Evolutionary conservation across 2,329 filamentous ascomycete species (phyloP), one percentile per base, ranked within the genome.

Genomic region (Raffaelea deltoideospora): DNA sequence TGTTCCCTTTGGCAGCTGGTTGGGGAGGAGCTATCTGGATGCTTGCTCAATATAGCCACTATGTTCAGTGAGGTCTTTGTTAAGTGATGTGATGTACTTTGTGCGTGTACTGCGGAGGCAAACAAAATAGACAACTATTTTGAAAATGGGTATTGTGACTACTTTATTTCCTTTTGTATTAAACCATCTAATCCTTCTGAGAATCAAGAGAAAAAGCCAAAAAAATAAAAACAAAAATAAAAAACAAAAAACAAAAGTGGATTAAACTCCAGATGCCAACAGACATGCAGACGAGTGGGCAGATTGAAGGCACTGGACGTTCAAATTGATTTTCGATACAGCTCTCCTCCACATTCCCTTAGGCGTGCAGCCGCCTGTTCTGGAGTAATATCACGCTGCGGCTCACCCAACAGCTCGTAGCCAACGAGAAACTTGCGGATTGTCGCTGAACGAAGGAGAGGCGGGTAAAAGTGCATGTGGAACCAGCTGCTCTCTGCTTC

Each of bases 381-480:
- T 0, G 90, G 88, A 0, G 90, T 98, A 50, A 98, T 96, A 54
- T 98, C 90, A 41, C 90, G 73, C 59, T 98, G 90, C n/a, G 90
- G 88, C 61, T 98, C 90, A 2, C 83, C 90, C 73, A 98, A 75
- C 60, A 98, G 69, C 60, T 98, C 90, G 54, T 93, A 96, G 0
- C 90, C 90, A 24, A 98, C 90, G 36, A 96, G 59, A 60, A 96
- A 98, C 62, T 98, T 98, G 48, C 83, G 77, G 33, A 98, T 87
- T 0, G 86, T 94, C 3, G 90, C 87, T 33, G 86, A 94, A 39
- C 90, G 76, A 45, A 98, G 66, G 33, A 98, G 66, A 11, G 90
- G 90, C 30, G 90, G 90, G 56, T 95, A 96, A 58, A 98, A 98
- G 61, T 98, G 90, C 64, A 98, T 79, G 57, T 98, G 90, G 53